A percentile compares a stretch with the other conserved stretches of the same genome.
Conservation (phyloP, 2,329 filamentous ascomycete species). For the Ascochyta clinopodiicola region DNA sequence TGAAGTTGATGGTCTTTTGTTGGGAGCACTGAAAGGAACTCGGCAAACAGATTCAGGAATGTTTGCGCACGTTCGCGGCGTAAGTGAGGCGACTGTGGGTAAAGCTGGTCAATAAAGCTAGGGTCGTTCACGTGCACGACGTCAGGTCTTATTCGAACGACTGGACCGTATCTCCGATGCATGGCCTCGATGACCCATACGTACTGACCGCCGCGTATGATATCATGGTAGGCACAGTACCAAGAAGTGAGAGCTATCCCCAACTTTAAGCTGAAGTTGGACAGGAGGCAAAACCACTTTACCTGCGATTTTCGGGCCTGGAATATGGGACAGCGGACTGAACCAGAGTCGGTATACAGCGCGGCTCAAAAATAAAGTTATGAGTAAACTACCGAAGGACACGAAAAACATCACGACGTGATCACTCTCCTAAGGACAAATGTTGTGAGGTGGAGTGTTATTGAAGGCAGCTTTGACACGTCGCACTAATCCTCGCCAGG, state of each 20-base stretch:
- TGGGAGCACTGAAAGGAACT: slow-evolving; percentile 8
- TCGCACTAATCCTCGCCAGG: too few species aligned
- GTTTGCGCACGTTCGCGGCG: slow-evolving; percentile 12
- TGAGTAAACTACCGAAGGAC: too few species aligned
- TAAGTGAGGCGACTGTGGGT: slow-evolving; percentile 5
- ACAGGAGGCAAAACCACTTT: background rate
- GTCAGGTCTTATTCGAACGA: slow-evolving; percentile 15
- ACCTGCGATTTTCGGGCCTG: slow-evolving; percentile 24
- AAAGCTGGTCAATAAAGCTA: slow-evolving; percentile 15
- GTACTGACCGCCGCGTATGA: slow-evolving; percentile 21
- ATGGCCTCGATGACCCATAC: slow-evolving; percentile 25
- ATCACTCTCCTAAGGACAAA: too few species aligned
- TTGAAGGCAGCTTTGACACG: too few species aligned
- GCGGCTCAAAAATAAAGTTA: background rate
- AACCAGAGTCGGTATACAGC: slow-evolving; percentile 17
- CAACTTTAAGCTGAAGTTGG: background rate
- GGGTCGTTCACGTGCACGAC: slow-evolving; percentile 26
- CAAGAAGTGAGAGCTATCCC: slow-evolving; percentile 18
- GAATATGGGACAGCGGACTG: slow-evolving; percentile 23
- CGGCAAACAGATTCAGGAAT: slow-evolving; percentile 2
- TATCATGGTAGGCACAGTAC: slow-evolving; percentile 35
- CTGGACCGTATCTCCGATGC: slow-evolving; percentile 34
- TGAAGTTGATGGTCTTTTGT: slow-evolving; percentile 4
- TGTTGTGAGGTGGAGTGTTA: too few species aligned
- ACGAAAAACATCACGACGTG: too few species aligned